Evolutionary conservation across 2,329 filamentous ascomycete species (phyloP).

Genomic region (Aureobasidium sp.): DNA sequence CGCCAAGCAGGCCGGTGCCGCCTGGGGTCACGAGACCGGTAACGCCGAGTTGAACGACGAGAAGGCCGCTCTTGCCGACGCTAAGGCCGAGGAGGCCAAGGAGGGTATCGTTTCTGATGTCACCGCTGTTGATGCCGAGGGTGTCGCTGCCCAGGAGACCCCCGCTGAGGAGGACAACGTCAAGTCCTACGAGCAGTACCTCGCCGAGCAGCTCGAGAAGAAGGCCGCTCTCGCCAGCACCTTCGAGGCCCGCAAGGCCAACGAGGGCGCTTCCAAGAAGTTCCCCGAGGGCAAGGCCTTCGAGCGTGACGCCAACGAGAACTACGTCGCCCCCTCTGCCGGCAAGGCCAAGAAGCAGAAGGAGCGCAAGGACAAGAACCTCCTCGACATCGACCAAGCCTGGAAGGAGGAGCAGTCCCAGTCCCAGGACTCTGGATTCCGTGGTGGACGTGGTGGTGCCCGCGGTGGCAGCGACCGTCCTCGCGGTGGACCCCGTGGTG

Average conservation of each 20-base stretch:
- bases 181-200: constrained; percentile 85
- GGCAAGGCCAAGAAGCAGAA: constrained; percentile 78
- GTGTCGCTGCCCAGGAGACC: constrained; percentile 28
- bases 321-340: constrained; percentile 62
- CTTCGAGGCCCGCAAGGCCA: constrained; percentile 74
- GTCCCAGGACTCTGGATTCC: constrained; percentile 39
- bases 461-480: constrained; percentile 31
- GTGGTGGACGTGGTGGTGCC: constrained; percentile 39
- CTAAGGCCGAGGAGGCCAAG: constrained; percentile 74
- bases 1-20: constrained; percentile 80
- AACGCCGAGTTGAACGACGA: constrained; percentile 83
- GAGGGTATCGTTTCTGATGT: constrained; percentile 35
- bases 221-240: constrained; percentile 60
- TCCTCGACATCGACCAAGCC: constrained; percentile 77
- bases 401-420: constrained; percentile 41
- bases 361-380: constrained; percentile 85
- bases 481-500: constrained; percentile 38
- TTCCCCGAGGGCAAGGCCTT: constrained; percentile 75
- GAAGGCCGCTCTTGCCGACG: constrained; percentile 82
- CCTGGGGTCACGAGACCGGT: constrained; percentile 80
- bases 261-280: constrained; percentile 93
- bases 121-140: constrained; percentile 27
- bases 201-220: constrained; percentile 68
- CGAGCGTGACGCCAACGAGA: constrained; percentile 47
- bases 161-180: constrained; percentile 60